phyloP scores from a whole-genome alignment of 2,329 filamentous ascomycete species.

The Aspergillus awamori region DNA sequence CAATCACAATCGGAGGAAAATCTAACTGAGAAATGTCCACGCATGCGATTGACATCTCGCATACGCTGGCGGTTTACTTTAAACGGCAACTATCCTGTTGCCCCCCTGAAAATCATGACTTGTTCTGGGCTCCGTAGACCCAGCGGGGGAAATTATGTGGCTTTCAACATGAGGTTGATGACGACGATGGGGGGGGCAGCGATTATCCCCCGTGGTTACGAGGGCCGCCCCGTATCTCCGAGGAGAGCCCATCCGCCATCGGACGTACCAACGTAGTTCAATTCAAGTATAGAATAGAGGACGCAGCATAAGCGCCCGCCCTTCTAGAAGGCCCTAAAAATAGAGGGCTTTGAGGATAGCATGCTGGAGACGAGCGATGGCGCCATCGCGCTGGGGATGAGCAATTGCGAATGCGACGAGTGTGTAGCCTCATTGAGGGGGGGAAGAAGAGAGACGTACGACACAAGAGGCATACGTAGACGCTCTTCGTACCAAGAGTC shows the following conservation, averaged over 20 bases:
- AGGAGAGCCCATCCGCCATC: background rate
- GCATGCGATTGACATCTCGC: conserved; percentile 1
- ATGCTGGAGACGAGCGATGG: background rate
- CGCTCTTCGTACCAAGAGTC: conserved; percentile 14
- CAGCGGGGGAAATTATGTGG: conserved; percentile 7
- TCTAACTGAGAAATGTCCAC: conserved; percentile 1
- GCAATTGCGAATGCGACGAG: background rate
- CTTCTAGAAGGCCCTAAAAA: conserved; percentile 9
- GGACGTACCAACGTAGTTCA: no score
- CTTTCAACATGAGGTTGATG: conserved; percentile 5
- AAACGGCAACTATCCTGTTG: background rate
- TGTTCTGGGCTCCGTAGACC: conserved; percentile 9
- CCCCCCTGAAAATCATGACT: conserved; percentile 30
- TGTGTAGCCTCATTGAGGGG: background rate
- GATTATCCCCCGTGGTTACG: background rate
- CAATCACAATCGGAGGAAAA: background rate
- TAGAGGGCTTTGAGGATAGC: background rate
- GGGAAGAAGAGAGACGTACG: background rate
- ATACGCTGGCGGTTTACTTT: background rate
- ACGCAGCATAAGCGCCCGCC: no score
- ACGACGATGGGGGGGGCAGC: conserved; percentile 4
- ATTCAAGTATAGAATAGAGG: background rate
- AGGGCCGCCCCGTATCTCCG: conserved; percentile 3
- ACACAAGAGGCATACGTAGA: conserved; percentile 17
- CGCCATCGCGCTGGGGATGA: conserved; percentile 1